Evolutionary conservation across 208 protist genomes (phyloP), one percentile per base, ranked within the genome.

Genomic region (Herpetomonas samuelpessoai): DNA sequence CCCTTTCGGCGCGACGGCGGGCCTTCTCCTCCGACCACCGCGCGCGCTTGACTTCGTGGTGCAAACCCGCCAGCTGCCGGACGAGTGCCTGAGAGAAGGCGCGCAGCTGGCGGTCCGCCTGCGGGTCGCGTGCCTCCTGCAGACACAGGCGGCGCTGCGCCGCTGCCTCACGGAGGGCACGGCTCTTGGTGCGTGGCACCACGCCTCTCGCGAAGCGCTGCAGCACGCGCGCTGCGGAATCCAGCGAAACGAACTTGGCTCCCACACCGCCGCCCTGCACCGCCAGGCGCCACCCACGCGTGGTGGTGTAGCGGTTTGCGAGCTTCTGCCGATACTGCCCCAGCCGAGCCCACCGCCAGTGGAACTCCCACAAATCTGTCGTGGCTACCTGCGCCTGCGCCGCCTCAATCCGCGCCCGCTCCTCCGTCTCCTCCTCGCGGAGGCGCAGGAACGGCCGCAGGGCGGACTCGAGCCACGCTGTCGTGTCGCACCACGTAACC

Each of bases 271-370:
- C 66, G 22, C 26, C 39, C 1, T 60, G 38, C 0, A 2, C 7
- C 24, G 44, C 67, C 10, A 73, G 26, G 9, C 49, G 25, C 67
- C 73, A 75, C 6, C 26, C 52, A 21, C 29, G 7, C 16, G 25
- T 56, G n/a, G 49, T 31, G 1, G 44, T 22, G 47, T 67, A 71
- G 7, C 58, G 45, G 0, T 19, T n/a, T 4, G 30, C 16, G 19
- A 75, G n/a, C 26, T 46, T 28, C 30, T 2, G 58, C 16, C 68
- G 54, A 47, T 47, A 16, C 30, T 26, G 35, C 19, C 39, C 7
- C 10, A 79, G 58, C 35, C 67, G 64, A 0, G 44, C 25, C 73
- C 73, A 79, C 1, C 62, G 73, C 73, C 72, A 78, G 19, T 62
- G 73, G 68, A 56, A 73, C 19, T 62, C 61, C 10, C 31, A 28